Evolutionary conservation across 2,329 filamentous ascomycete species (phyloP), one percentile per base, ranked within the genome.

Genomic region (Ophiostoma ulmi): DNA sequence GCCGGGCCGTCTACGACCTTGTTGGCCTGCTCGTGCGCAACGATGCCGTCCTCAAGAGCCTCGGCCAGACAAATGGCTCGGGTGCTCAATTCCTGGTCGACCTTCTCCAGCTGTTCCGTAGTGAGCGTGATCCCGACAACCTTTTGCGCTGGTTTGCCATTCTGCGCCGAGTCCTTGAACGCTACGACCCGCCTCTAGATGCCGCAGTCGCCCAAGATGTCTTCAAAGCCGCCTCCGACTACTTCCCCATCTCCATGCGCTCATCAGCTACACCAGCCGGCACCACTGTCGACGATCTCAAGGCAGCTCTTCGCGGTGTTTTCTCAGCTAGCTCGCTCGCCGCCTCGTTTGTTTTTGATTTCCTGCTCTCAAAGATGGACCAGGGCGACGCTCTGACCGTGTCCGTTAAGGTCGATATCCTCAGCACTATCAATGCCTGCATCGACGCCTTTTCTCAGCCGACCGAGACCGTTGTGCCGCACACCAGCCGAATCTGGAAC

Each of bases 231-330:
- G 87, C 87, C 77, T 87, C 87, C 17, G 84, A 84, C 39, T 88
- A 88, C 76, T 88, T 87, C 73, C 86, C 86, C 20, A 88, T 88
- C 70, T 86, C 85, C 0, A 78, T 88, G 63, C 81, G 85, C 38
- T 81, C 81, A 70, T 83, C 85, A 0, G 81, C 83, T 35, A 83
- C 83, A 5, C 79, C 81, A 0, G 80, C 80, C 44, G 81, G 82
- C 6, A 81, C 88, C 55, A 88, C 86, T 0, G 84, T 85, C 6
- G 85, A 87, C 48, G 82, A 87, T 67, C 78, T 88, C 38, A 88
- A 88, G 76, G 74, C 79, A 3, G 81, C 83, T 5, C 76, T 88
- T 64, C 82, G 86, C 22, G 79, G 78, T 26, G 88, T 86, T 73
- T 88, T 88, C 73, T 80, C 84, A 0, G 82, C 85, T 0, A 83